Base-by-base conservation (phyloP, 108 stramenopile species). In the Heterococcus sp. region DNA sequence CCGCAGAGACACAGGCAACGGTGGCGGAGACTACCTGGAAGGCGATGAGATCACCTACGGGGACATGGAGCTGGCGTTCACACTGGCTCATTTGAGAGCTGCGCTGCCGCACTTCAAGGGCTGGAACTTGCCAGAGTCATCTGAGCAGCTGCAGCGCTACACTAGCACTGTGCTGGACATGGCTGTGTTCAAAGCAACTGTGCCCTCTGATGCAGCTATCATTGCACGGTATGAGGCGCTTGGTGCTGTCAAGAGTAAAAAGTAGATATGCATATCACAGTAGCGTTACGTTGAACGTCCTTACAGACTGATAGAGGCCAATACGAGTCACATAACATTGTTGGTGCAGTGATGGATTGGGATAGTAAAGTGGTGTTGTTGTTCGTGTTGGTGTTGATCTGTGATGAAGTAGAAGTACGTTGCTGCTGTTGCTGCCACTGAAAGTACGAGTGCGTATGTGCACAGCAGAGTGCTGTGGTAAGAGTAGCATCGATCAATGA, bases 31-130 rank as follows among this genome's bases (percentile, higher is more conserved):
- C 3, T 66, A 73, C 30, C 2, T 81, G 34, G 79, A 81, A 34
- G 79, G 79, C 0, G 71, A 73, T 0, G 79, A 81, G 29, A 65
- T 81, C 5, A 81, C 71, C 0, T 11, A 72, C 33, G 71, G 79
- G n/a, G 79, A 81, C 38, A 38, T 81, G 4, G 40, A 30, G 14
- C 79, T 81, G 2, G 79, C 36, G 3, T 71, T 81, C 28, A 66
- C 72, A n/a, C 46, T 64, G 28, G 40, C 38, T 34, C 79, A 81
- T 67, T 66, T 81, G 79, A 30, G 64, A 0, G 28, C 79, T 2
- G 79, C 79, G 26, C 70, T 81, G 28, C 3, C 29, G 72, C 30
- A 0, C 26, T 38, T 34, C 27, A 0, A 33, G 2, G 5, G 27
- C 34, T 67, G 75, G 75, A 65, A 14, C n/a, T 29, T 58, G 8